phyloP scores from a whole-genome alignment of 805 yeast species.

The Candida maltosa region DNA sequence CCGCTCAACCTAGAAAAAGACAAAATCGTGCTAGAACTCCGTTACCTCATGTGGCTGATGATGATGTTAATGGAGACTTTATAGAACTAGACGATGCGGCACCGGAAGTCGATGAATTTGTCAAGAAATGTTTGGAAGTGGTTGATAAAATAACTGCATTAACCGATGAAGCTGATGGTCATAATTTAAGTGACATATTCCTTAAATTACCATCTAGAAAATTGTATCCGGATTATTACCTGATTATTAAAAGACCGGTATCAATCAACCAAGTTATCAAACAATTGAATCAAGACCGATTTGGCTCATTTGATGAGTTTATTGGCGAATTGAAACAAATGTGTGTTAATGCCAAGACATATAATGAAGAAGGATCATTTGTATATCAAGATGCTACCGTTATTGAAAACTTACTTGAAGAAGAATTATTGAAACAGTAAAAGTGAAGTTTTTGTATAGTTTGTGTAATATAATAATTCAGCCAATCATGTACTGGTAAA shows the following conservation, averaged over 20 bases:
- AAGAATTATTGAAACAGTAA: slow-evolving; percentile 3
- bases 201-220: slow-evolving; percentile 67
- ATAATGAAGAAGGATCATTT: slow-evolving; percentile 67
- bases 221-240: slow-evolving; percentile 83
- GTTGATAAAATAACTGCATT: slow-evolving; percentile 41
- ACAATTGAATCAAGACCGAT: slow-evolving; percentile 38
- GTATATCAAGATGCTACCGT: slow-evolving; percentile 57
- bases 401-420: slow-evolving; percentile 36
- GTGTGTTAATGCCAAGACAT: slow-evolving; percentile 67
- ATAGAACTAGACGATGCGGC: slow-evolving; percentile 5
- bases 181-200: slow-evolving; percentile 43
- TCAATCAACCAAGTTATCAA: slow-evolving; percentile 54
- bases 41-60: slow-evolving; percentile 21
- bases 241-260: slow-evolving; percentile 57
- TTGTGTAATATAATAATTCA: slow-evolving; percentile 2
- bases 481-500: slow-evolving; percentile 4
- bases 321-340: slow-evolving; percentile 61
- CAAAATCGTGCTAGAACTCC: slow-evolving; percentile 16
- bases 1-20: slow-evolving; percentile 13
- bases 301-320: slow-evolving; percentile 43
- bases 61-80: slow-evolving; percentile 14
- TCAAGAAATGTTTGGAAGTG: slow-evolving; percentile 28
- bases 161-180: slow-evolving; percentile 41
- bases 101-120: slow-evolving; percentile 13
- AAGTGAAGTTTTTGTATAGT: neutral